Evolutionary conservation across 306 rosid genomes (phyloP).

Genomic region (Trichosanthes truncata): DNA sequence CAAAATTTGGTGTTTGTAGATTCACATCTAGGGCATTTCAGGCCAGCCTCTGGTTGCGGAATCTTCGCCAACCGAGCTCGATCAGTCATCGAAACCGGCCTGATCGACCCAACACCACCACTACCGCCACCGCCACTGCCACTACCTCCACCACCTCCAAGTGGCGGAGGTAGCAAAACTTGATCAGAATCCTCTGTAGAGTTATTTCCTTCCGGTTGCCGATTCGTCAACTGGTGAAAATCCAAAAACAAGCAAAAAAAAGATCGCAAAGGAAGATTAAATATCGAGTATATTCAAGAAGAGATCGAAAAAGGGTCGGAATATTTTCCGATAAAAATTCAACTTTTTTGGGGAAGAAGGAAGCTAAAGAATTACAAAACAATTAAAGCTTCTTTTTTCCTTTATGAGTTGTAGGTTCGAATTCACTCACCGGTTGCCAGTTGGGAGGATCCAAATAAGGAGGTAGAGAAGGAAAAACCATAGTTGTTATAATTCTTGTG

Average conservation of each 20-base stretch:
- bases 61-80: slow-evolving; percentile 56
- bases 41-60: slow-evolving; percentile 42
- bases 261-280: slow-evolving; percentile 12
- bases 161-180: slow-evolving; percentile 18
- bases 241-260: neutral
- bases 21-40: slow-evolving; percentile 83
- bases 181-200: slow-evolving; percentile 17
- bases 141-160: slow-evolving; percentile 2
- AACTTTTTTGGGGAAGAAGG: neutral
- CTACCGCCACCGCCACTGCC: slow-evolving; percentile 11
- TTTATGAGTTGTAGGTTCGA: neutral
- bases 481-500: slow-evolving; percentile 25
- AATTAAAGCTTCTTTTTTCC: neutral
- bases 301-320: slow-evolving; percentile 31
- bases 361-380: neutral
- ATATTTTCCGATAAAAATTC: slow-evolving; percentile 11
- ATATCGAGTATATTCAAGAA: slow-evolving; percentile 56
- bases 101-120: slow-evolving; percentile 21
- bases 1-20: slow-evolving; percentile 82
- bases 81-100: slow-evolving; percentile 67
- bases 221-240: slow-evolving; percentile 20
- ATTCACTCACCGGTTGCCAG: slow-evolving; percentile 62
- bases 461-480: slow-evolving; percentile 82
- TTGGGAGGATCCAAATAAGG: slow-evolving; percentile 77
- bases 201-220: slow-evolving; percentile 18